Conservation (phyloP, 208 protist species). For the Acanthamoeba divionensis region DNA sequence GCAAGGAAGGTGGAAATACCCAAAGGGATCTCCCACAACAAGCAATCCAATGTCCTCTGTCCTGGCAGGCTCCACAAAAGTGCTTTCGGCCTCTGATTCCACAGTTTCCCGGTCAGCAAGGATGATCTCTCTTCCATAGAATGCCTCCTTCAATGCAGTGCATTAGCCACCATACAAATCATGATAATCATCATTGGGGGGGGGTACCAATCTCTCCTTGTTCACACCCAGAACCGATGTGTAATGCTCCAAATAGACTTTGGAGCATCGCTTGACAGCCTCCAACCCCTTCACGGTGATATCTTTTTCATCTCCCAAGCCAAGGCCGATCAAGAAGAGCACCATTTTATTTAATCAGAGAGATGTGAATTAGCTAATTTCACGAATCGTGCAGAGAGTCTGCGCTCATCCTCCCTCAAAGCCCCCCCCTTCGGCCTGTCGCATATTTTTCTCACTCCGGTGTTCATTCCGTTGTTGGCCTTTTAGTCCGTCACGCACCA, state of each 20-base stretch:
- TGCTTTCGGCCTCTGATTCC: conserved; percentile 87
- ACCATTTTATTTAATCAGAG: conserved; percentile 64
- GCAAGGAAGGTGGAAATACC: background rate
- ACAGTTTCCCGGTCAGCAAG: conserved; percentile 95
- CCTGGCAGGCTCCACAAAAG: conserved; percentile 85
- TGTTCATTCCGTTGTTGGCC: too few relatives aligned
- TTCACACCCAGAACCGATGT: conserved; percentile 95
- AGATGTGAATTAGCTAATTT: too few relatives aligned
- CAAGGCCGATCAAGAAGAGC: conserved; percentile 94
- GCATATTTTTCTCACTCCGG: background rate
- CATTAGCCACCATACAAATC: background rate
- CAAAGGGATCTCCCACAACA: conserved; percentile 97
- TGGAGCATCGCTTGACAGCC: conserved; percentile 87
- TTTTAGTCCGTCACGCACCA: too few relatives aligned
- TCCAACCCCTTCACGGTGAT: conserved; percentile 96
- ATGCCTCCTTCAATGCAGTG: conserved; percentile 71
- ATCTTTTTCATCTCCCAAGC: conserved; percentile 96
- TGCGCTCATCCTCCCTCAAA: too few relatives aligned
- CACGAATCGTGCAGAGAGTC: too few relatives aligned
- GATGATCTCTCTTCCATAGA: conserved; percentile 89
- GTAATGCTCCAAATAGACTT: conserved; percentile 97
- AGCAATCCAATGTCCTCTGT: conserved; percentile 93
- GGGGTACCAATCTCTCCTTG: conserved; percentile 73
- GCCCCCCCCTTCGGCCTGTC: background rate
- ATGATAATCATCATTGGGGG: background rate